Base-by-base conservation (phyloP, 2,329 filamentous ascomycete genomes). In the Sporothrix phasma region DNA sequence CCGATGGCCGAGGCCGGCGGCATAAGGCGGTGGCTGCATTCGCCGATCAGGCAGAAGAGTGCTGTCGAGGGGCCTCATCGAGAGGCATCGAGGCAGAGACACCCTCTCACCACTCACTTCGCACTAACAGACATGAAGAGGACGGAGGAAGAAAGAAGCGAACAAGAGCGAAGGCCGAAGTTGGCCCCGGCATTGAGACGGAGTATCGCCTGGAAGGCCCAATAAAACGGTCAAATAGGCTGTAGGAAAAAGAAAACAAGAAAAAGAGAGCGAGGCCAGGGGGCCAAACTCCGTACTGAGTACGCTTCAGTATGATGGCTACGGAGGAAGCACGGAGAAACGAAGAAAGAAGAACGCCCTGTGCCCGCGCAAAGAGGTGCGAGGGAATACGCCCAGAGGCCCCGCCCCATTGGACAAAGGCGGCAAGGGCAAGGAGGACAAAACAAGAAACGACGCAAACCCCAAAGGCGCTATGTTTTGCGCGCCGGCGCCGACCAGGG, bases 321-420 rank as follows among this genome's bases (percentile, higher is more conserved):
- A 53, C 47, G 47, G 47, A 53, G 47, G 51, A 54, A 54, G 51
- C 51, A 54, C 54, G 54, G 37, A 58, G 54, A 58, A 58, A 43
- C 37, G 37, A 41, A n/a, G 37, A 3, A 22, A 3, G 22, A 31
- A 24, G n/a, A 56, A 13, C 11, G 51, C 47, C 47, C 26, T 31
- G 26, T 51, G 5, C 6, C 26, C 5, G 15, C 26, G 26, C 22
- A 46, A 13, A 43, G n/a, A 43, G 41, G 45, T 26, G 45, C 45
- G 11, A 19, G 39, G 22, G 5, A 26, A 59, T 41, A 43, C 54
- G 54, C 41, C 56, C 41, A 43, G 13, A n/a, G 4, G 17, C 17
- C 41, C 17, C 13, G 17, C 17, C 41, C 17, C 41, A 17, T 41
- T 17, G 39, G 39, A 41, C 39, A n/a, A 41, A 41, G 15, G 7